phyloP scores from a whole-genome alignment of 2,329 filamentous ascomycete species.

The Cladosporium sp. region DNA sequence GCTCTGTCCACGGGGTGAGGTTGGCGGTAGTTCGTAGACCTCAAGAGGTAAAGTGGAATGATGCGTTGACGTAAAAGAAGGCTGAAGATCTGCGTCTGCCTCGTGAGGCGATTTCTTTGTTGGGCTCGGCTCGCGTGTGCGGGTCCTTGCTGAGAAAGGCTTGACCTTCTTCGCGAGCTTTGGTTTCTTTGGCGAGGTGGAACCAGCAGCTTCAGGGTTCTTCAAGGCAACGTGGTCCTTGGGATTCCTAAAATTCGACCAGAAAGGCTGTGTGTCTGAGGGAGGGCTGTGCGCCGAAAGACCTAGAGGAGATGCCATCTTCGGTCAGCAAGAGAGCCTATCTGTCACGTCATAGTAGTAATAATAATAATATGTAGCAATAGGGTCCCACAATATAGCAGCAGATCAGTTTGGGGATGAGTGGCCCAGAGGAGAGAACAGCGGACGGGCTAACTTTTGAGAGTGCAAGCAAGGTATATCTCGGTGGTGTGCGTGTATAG shows the following conservation, averaged over 20 bases:
- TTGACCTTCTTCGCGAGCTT: slow-evolving; percentile 17
- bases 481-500: background rate
- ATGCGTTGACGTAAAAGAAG: background rate
- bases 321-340: slow-evolving; percentile 15
- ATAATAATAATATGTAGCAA: slow-evolving; percentile 11
- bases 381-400: slow-evolving; percentile 9
- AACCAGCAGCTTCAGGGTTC: slow-evolving; percentile 8
- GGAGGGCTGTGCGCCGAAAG: slow-evolving; percentile 8
- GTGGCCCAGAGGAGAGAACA: slow-evolving; percentile 1
- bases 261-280: slow-evolving; percentile 2
- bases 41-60: slow-evolving; percentile 10
- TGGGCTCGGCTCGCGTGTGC: slow-evolving; percentile 7
- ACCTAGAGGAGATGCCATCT: slow-evolving; percentile 21
- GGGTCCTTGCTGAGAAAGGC: slow-evolving; percentile 14
- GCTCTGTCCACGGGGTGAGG: slow-evolving; percentile 17
- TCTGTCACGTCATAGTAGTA: slow-evolving; percentile 11
- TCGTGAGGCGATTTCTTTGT: background rate
- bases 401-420: slow-evolving; percentile 6
- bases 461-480: slow-evolving; percentile 8
- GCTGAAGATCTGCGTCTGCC: background rate
- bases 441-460: slow-evolving; percentile 12
- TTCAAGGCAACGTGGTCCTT: background rate
- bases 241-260: slow-evolving; percentile 2
- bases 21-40: slow-evolving; percentile 18
- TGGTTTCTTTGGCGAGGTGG: slow-evolving; percentile 7